Percentiles rank a stretch among this genome's conserved stretches.
These are phyloP conservation scores for Cladophialophora carrionii DNA, from an alignment of 2,329 filamentous ascomycete species.

Conservation along the genomic window DNA sequence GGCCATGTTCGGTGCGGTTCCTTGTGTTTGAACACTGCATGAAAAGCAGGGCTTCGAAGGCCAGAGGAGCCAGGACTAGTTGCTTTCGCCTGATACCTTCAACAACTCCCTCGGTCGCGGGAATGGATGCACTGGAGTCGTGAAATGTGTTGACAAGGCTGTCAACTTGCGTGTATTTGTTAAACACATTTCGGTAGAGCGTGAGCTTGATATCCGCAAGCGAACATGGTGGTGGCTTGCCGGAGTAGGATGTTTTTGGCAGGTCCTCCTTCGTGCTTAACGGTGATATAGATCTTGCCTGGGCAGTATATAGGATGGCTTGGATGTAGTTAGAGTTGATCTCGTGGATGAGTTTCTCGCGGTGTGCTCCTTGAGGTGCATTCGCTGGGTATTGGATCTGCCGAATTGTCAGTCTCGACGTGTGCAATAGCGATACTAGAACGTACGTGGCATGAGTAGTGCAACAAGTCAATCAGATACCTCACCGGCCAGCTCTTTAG, in stretches of 20 bases:
- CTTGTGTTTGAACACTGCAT: slow-evolving; percentile 7
- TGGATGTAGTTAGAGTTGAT: slow-evolving; percentile 26
- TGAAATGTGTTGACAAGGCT: slow-evolving; percentile 10
- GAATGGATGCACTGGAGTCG: background rate
- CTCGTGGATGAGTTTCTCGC: slow-evolving; percentile 17
- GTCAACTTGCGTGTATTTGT: slow-evolving; percentile 23
- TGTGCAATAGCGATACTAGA: background rate
- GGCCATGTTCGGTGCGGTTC: background rate
- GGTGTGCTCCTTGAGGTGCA: background rate
- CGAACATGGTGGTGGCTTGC: slow-evolving; percentile 21
- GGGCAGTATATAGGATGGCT: slow-evolving; percentile 30
- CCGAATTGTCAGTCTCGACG: background rate
- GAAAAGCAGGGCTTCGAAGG: slow-evolving; percentile 37
- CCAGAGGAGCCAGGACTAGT: slow-evolving; percentile 30
- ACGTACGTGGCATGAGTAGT: slow-evolving; percentile 31
- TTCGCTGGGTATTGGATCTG: slow-evolving; percentile 18
- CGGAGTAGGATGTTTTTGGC: slow-evolving; percentile 31
- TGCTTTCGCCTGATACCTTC: slow-evolving; percentile 23
- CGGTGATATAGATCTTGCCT: slow-evolving; percentile 24
- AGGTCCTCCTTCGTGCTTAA: slow-evolving; percentile 32
- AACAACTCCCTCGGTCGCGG: background rate
- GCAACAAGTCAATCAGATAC: slow-evolving; percentile 34
- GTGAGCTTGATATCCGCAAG: slow-evolving; percentile 22
- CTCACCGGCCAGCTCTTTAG: slow-evolving; percentile 29
- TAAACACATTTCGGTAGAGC: slow-evolving; percentile 32